A percentile compares a stretch with the other conserved stretches of the same genome.
phyloP scores from a whole-genome alignment of 768 basidiomycete genomes.

The Pleurotus djamor region DNA sequence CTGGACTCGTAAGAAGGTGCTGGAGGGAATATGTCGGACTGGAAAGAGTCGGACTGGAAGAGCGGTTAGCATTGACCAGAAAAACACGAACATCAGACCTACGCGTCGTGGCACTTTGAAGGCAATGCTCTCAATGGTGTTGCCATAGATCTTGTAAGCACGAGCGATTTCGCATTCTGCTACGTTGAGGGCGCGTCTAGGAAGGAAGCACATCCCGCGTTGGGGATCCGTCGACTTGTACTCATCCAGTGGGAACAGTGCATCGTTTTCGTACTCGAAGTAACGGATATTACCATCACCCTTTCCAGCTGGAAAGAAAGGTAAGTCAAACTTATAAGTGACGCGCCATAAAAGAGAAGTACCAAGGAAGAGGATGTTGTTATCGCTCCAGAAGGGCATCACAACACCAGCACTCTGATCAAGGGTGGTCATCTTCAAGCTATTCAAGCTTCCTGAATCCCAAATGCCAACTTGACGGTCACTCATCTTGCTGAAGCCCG shows the following conservation, averaged over 20 bases:
- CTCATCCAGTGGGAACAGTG: constrained; percentile 76
- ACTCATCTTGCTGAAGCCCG: constrained; percentile 96
- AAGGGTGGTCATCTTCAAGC: constrained; percentile 73
- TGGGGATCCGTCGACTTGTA: constrained; percentile 91
- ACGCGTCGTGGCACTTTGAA: constrained; percentile 96
- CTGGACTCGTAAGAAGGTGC: constrained; percentile 82
- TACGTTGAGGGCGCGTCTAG: constrained; percentile 86
- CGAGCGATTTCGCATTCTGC: constrained; percentile 93
- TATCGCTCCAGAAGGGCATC: constrained; percentile 98
- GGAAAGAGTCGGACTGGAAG: constrained; percentile 86
- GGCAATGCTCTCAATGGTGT: constrained; percentile 82
- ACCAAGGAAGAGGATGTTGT: constrained; percentile 86
- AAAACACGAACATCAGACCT: constrained; percentile 15
- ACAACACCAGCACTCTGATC: constrained; percentile 92
- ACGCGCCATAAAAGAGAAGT: constrained; percentile 16
- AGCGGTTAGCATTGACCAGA: constrained; percentile 3
- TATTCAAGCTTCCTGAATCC: constrained; percentile 78
- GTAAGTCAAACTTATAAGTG: background rate
- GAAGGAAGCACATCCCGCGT: constrained; percentile 96
- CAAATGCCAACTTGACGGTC: constrained; percentile 90
- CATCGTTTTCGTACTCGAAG: constrained; percentile 92
- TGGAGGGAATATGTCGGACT: constrained; percentile 95
- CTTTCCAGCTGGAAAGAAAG: constrained; percentile 65
- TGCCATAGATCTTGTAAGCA: constrained; percentile 82
- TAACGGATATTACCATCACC: constrained; percentile 98